phyloP scores from a whole-genome alignment of 805 yeast species.

The Starmerella roubikii region DNA sequence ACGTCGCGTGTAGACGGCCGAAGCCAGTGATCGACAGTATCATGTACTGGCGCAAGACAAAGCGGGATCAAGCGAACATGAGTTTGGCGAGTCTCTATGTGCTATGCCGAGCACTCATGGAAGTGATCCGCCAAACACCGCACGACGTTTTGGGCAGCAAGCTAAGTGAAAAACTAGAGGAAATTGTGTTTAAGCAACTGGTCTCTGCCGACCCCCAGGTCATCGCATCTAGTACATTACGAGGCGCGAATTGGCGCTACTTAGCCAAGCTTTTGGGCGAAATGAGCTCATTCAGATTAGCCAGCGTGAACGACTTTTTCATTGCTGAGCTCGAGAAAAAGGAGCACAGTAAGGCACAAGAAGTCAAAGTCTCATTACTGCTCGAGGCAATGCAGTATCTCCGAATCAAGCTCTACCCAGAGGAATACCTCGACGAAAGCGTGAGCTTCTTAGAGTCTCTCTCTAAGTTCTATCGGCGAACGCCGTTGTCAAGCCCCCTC shows the following conservation, averaged over 20 bases:
- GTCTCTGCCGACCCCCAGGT: constrained; percentile 71
- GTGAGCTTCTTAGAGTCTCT: constrained; percentile 81
- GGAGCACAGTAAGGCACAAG: constrained; percentile 39
- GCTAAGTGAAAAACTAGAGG: constrained; percentile 72
- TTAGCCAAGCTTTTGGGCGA: constrained; percentile 80
- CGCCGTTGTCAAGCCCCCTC: constrained; percentile 45
- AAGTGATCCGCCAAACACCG: constrained; percentile 79
- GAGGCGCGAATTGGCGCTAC: constrained; percentile 87
- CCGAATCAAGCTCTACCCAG: constrained; percentile 65
- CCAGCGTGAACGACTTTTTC: constrained; percentile 84
- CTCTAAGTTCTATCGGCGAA: constrained; percentile 62
- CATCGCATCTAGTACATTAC: constrained; percentile 52
- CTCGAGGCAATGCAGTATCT: constrained; percentile 88
- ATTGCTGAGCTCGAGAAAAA: constrained; percentile 82
- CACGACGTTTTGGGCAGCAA: constrained; percentile 62
- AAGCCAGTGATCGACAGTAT: constrained; percentile 94
- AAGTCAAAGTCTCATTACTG: constrained; percentile 53
- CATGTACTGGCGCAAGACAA: constrained; percentile 95
- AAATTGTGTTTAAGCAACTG: constrained; percentile 80
- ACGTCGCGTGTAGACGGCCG: constrained; percentile 78
- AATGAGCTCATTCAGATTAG: constrained; percentile 73
- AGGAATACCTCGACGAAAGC: constrained; percentile 82
- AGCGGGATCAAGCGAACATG: constrained; percentile 64
- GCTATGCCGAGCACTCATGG: constrained; percentile 80
- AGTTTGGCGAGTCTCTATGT: constrained; percentile 78